Percentiles rank a stretch among this genome's conserved stretches.
Evolutionary conservation across 148 eudicot species (phyloP).

Genomic region (Fagopyrum homotropicum): DNA sequence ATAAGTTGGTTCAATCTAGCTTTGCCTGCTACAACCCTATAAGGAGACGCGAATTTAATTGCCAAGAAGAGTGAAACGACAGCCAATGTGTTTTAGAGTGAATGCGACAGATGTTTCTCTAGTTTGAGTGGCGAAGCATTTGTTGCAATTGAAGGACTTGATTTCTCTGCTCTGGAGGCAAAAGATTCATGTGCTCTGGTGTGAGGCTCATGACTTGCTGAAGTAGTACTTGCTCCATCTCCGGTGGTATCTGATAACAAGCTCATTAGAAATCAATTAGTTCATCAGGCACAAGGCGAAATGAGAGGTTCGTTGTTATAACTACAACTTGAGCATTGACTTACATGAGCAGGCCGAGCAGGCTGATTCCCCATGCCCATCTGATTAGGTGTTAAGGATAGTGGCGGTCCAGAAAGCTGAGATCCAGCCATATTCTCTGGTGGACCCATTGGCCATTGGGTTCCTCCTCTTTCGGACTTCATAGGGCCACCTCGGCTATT

Average conservation of each 20-base stretch:
- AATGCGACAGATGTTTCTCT: background rate
- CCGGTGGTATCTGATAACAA: conserved; percentile 58
- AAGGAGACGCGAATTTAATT: background rate
- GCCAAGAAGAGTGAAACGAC: too few relatives aligned
- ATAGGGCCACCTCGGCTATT: conserved; percentile 42
- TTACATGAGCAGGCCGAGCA: conserved; percentile 53
- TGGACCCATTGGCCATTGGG: conserved; percentile 53
- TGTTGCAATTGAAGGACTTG: conserved; percentile 90
- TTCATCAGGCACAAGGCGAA: background rate
- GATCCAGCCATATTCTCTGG: conserved; percentile 34
- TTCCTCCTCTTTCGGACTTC: conserved; percentile 66
- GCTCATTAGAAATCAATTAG: background rate
- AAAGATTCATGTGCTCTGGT: conserved; percentile 66
- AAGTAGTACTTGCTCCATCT: conserved; percentile 65
- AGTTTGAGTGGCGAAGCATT: conserved; percentile 60
- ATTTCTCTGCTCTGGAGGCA: conserved; percentile 76
- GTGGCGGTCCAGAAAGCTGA: conserved; percentile 49
- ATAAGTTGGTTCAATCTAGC: background rate
- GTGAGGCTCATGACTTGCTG: conserved; percentile 93
- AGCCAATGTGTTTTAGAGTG: too few relatives aligned
- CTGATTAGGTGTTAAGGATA: conserved; percentile 29
- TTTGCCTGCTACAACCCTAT: background rate
- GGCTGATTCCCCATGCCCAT: conserved; percentile 58
- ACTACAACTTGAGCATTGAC: background rate
- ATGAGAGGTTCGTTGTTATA: background rate